Base-by-base conservation (phyloP, 2,329 filamentous ascomycete species). In the Trichophyton verrucosum region DNA sequence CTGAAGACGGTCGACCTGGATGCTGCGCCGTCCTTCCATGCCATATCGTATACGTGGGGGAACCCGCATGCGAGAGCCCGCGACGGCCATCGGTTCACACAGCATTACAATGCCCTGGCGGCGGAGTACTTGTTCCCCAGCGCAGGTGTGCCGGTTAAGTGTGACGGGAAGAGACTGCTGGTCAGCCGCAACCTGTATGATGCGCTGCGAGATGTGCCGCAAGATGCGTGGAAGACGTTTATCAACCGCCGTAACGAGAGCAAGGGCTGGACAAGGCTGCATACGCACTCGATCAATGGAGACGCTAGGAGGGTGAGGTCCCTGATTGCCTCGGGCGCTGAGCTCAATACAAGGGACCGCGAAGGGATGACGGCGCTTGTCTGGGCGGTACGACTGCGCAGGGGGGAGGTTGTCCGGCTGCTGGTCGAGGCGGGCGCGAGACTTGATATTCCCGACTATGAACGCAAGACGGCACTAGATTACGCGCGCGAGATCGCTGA, bases 11-110 rank as follows among this genome's bases (percentile, higher is more conserved):
- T 63, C 17, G 56, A 63, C 42, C 49, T 63, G n/a, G 42, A 30
- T 22, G 24, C 22, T 2, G 46, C 51, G 7, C 61, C 61, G 17
- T 27, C 59, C 15, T 64, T 60, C 33, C 60, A 63, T 24, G 46
- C 62, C 3, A 53, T 64, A 11, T 64, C 63, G 44, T 64, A 64
- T 57, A 61, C 59, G 22, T 64, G 63, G 63, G 60, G 60, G 8
- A 59, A 60, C 56, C 61, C 61, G 27, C 55, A 57, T n/a, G 55
- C 55, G 22, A 40, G 20, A 27, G 55, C 55, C 33, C 33, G 36
- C 33, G 55, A 57, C 22, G 36, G 22, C n/a, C 47, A 57, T 24
- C 55, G 46, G 13, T 51, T 59, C 7, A 55, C 56, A 15, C 46
- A 60, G 9, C 51, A 59, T 22, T 61, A 59, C 55, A 56, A 59